A percentile compares a stretch with the other conserved stretches of the same genome.
Conservation (phyloP, 1,284 basidiomycete species). For the Irpex sp. region DNA sequence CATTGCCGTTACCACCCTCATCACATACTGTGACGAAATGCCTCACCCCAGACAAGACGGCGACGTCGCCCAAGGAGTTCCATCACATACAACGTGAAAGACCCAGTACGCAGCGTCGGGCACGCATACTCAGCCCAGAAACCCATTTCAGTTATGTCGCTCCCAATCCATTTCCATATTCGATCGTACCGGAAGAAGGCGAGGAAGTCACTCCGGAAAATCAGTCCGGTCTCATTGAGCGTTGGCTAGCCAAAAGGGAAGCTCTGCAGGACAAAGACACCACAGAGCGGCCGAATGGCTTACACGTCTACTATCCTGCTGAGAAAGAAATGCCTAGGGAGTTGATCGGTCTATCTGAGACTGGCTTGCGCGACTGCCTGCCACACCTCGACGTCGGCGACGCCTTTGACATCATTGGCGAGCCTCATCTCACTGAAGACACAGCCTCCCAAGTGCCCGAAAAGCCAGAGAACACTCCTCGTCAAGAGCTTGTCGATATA, state of each 20-base stretch:
- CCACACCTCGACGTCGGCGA: conserved; percentile 89
- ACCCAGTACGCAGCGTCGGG: conserved; percentile 74
- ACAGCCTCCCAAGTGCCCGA: conserved; percentile 29
- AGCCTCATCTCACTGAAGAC: conserved; percentile 40
- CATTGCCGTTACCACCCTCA: conserved; percentile 61
- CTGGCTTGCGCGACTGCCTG: conserved; percentile 70
- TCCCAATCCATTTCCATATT: conserved; percentile 88
- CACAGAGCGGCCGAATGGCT: conserved; percentile 6
- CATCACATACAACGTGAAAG: conserved; percentile 44
- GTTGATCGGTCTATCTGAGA: conserved; percentile 70
- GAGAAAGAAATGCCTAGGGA: conserved; percentile 56
- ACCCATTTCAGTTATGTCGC: conserved; percentile 82
- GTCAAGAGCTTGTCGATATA: conserved; percentile 76
- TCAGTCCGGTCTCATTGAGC: conserved; percentile 63
- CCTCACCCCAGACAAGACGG: conserved; percentile 66
- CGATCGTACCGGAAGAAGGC: conserved; percentile 52
- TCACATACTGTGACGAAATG: conserved; percentile 62
- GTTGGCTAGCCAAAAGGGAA: conserved; percentile 66
- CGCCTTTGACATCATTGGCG: conserved; percentile 60
- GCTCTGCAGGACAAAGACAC: conserved; percentile 33
- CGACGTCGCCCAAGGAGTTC: conserved; percentile 50
- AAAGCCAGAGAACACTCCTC: conserved; percentile 37
- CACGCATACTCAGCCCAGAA: conserved; percentile 52
- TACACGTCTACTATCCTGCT: conserved; percentile 45
- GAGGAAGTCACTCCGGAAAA: conserved; percentile 40